These are phyloP conservation scores for Phytophthora capsici DNA, from an alignment of 352 stramenopile genomes.

Conservation along the genomic window DNA sequence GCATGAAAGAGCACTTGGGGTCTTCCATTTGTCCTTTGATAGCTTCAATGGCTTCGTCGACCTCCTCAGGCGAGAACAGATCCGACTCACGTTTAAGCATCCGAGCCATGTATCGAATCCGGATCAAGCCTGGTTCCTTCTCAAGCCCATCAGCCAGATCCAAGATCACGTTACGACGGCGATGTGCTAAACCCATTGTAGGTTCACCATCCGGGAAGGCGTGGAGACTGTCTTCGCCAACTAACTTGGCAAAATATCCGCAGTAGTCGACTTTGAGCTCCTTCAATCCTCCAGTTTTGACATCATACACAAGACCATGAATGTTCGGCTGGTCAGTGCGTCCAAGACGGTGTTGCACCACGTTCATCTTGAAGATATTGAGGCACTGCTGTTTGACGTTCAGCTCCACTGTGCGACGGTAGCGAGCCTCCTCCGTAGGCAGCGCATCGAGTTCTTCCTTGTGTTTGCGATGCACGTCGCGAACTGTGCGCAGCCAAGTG, in stretches of 20 bases:
- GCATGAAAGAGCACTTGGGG: constrained; percentile 48
- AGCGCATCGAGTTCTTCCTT: constrained; percentile 37
- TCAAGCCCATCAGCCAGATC: constrained; percentile 63
- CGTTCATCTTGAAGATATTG: constrained; percentile 89
- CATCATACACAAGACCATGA: constrained; percentile 81
- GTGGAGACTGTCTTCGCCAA: constrained; percentile 60
- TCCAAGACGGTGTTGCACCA: constrained; percentile 73
- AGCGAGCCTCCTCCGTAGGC: constrained; percentile 37
- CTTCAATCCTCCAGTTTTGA: constrained; percentile 63
- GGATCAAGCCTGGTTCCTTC: constrained; percentile 58
- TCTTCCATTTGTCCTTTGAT: constrained; percentile 46
- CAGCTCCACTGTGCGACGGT: constrained; percentile 73
- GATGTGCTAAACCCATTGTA: constrained; percentile 48
- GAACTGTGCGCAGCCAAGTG: constrained; percentile 92
- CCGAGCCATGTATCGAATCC: constrained; percentile 64
- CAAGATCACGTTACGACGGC: constrained; percentile 65
- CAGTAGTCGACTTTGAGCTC: constrained; percentile 76
- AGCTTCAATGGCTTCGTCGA: constrained; percentile 59
- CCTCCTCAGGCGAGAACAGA: constrained; percentile 61
- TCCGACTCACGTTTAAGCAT: constrained; percentile 68
- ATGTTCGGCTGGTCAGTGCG: constrained; percentile 73
- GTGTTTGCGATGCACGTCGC: constrained; percentile 59
- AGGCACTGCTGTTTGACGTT: constrained; percentile 88
- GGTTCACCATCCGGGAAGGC: constrained; percentile 66
- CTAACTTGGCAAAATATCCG: constrained; percentile 53